Percentiles rank a stretch among this genome's conserved stretches.
Conservation (phyloP, 1,139 yeast genomes). For the Zygoascus hellenicus region DNA sequence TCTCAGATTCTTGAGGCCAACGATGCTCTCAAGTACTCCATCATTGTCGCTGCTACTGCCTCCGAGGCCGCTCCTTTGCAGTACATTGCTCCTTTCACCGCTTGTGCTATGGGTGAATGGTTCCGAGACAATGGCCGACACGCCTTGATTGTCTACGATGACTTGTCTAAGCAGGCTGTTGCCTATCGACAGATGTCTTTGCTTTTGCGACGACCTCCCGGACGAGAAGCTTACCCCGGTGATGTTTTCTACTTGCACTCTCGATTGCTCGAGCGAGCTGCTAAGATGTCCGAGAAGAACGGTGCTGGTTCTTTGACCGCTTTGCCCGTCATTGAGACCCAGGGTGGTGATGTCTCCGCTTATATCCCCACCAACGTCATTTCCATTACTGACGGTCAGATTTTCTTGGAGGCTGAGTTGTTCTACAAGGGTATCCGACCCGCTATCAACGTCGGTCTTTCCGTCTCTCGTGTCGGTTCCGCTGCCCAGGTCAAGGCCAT, state of each 20-base stretch:
- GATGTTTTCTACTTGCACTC: slow-evolving; percentile 96
- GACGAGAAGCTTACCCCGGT: slow-evolving; percentile 97
- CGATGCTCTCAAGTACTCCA: slow-evolving; percentile 96
- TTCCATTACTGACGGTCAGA: slow-evolving; percentile 97
- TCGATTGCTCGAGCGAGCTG: slow-evolving; percentile 94
- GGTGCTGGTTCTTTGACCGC: slow-evolving; percentile 97
- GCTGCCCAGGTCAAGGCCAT: slow-evolving; percentile 99
- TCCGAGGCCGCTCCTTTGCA: slow-evolving; percentile 99
- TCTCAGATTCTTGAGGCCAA: slow-evolving; percentile 98
- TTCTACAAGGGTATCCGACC: slow-evolving; percentile 99
- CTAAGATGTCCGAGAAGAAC: slow-evolving; percentile 84
- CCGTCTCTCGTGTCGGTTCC: slow-evolving; percentile 99
- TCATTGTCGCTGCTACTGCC: slow-evolving; percentile 99
- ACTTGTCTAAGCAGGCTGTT: slow-evolving; percentile 98
- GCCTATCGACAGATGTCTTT: slow-evolving; percentile 99
- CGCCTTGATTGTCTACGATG: slow-evolving; percentile 96
- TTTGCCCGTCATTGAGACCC: slow-evolving; percentile 94
- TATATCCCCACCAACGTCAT: slow-evolving; percentile 96
- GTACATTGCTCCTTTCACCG: slow-evolving; percentile 99
- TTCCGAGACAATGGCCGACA: slow-evolving; percentile 99
- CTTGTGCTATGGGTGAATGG: slow-evolving; percentile 99
- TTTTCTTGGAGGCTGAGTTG: slow-evolving; percentile 98
- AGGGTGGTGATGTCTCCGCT: slow-evolving; percentile 99
- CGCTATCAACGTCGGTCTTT: slow-evolving; percentile 99
- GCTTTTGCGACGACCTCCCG: slow-evolving; percentile 96